Conservation (phyloP, 345 rosid species). For the Populus pruinosa region DNA sequence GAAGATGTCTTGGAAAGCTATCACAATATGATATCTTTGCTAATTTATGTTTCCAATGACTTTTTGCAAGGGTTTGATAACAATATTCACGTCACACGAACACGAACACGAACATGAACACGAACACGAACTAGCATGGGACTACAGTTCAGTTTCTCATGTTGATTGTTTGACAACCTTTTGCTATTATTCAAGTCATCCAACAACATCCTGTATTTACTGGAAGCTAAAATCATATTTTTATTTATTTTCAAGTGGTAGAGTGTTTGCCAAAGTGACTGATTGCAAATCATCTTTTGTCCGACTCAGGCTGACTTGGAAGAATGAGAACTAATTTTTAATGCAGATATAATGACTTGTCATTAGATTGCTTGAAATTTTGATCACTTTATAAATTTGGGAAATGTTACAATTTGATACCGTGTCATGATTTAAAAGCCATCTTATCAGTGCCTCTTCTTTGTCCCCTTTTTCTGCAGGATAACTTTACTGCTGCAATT, state of each 20-base stretch:
- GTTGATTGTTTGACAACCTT: background rate
- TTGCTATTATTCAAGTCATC: background rate
- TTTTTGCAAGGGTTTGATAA: background rate
- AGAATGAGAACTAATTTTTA: background rate
- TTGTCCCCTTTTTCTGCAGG: constrained; percentile 40
- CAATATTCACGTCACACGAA: background rate
- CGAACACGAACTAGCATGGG: background rate
- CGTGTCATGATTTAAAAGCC: background rate
- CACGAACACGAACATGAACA: background rate
- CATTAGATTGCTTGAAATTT: background rate
- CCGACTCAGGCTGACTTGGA: background rate
- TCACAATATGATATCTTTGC: background rate
- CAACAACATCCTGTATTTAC: background rate
- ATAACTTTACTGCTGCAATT: constrained; percentile 73
- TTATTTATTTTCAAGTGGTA: background rate
- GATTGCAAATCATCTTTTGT: background rate
- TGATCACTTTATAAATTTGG: background rate
- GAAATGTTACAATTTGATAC: background rate
- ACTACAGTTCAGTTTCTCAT: background rate
- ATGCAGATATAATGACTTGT: background rate
- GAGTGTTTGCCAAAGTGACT: background rate
- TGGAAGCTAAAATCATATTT: background rate
- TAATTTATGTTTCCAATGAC: background rate
- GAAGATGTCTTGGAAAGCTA: background rate
- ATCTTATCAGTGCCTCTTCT: background rate